Evolutionary conservation across 1,139 yeast genomes (phyloP).

Genomic region (Yamadazyma dushanensis): DNA sequence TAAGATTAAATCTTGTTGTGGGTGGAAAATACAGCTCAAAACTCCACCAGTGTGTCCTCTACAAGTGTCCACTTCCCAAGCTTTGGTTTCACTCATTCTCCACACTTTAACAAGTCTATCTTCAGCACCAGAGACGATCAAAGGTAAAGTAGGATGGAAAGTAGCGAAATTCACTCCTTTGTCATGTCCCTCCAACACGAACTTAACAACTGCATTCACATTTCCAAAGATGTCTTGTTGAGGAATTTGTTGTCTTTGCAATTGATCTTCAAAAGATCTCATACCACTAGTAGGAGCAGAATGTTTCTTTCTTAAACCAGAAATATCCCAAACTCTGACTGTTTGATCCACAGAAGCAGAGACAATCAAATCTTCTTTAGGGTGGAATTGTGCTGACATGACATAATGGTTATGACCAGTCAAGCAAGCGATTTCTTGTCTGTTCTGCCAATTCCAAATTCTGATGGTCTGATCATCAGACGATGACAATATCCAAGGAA

Average conservation of each 20-base stretch:
- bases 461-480: slow-evolving; percentile 98
- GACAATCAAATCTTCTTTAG: slow-evolving; percentile 89
- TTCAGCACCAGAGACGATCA: slow-evolving; percentile 95
- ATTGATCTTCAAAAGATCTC: slow-evolving; percentile 74
- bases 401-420: slow-evolving; percentile 99
- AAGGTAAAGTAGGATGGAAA: slow-evolving; percentile 94
- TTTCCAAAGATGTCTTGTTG: slow-evolving; percentile 94
- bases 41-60: slow-evolving; percentile 97
- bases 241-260: slow-evolving; percentile 68
- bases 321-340: slow-evolving; percentile 98
- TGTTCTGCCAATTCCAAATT: slow-evolving; percentile 99
- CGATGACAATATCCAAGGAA: slow-evolving; percentile 96
- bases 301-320: slow-evolving; percentile 93
- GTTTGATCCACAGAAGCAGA: slow-evolving; percentile 97
- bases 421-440: slow-evolving; percentile 94
- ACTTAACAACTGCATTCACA: slow-evolving; percentile 92
- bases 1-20: slow-evolving; percentile 85
- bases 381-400: slow-evolving; percentile 98
- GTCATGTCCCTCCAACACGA: slow-evolving; percentile 96
- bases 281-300: slow-evolving; percentile 69
- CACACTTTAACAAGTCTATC: slow-evolving; percentile 93
- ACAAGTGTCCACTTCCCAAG: slow-evolving; percentile 99
- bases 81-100: slow-evolving; percentile 98
- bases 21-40: slow-evolving; percentile 87
- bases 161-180: slow-evolving; percentile 99